A percentile compares a stretch with the other conserved stretches of the same genome.
These are phyloP conservation scores for Lipomyces yamadae DNA, from an alignment of 805 yeast species.

Conservation along the genomic window DNA sequence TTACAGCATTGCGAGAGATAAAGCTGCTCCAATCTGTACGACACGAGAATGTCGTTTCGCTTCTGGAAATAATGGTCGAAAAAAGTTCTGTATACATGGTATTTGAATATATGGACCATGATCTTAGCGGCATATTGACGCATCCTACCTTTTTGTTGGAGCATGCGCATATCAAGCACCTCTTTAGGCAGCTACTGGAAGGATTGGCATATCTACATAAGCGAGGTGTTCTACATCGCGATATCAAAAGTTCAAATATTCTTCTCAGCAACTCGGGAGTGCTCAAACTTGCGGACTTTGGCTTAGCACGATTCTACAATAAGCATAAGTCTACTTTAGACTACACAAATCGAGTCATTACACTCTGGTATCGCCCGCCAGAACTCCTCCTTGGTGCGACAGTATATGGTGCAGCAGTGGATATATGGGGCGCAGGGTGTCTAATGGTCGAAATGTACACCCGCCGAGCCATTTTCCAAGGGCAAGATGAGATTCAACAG, in stretches of 20 bases:
- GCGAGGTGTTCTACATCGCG: conserved; percentile 72
- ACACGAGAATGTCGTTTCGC: conserved; percentile 79
- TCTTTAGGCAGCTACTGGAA: conserved; percentile 73
- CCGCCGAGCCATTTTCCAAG: conserved; percentile 79
- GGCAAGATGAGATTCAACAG: conserved; percentile 86
- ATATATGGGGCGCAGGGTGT: conserved; percentile 97
- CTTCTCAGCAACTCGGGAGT: conserved; percentile 75
- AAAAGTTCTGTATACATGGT: conserved; percentile 77
- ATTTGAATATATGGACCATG: conserved; percentile 92
- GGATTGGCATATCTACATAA: conserved; percentile 84
- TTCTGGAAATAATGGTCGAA: conserved; percentile 90
- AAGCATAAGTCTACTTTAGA: conserved; percentile 57
- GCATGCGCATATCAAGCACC: conserved; percentile 77
- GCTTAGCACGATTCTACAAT: conserved; percentile 66
- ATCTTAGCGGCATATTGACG: conserved; percentile 81
- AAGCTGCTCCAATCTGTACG: conserved; percentile 79
- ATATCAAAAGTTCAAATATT: conserved; percentile 95
- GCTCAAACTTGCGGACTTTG: conserved; percentile 93
- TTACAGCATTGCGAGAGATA: conserved; percentile 92
- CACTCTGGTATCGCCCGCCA: conserved; percentile 97
- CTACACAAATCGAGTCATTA: conserved; percentile 93
- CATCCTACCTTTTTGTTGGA: conserved; percentile 70
- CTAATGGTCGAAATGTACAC: conserved; percentile 79
- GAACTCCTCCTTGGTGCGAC: conserved; percentile 90
- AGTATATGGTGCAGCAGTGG: conserved; percentile 86